phyloP scores from a whole-genome alignment of 169 alveolate genomes.

The Plasmodium reichenowi region DNA sequence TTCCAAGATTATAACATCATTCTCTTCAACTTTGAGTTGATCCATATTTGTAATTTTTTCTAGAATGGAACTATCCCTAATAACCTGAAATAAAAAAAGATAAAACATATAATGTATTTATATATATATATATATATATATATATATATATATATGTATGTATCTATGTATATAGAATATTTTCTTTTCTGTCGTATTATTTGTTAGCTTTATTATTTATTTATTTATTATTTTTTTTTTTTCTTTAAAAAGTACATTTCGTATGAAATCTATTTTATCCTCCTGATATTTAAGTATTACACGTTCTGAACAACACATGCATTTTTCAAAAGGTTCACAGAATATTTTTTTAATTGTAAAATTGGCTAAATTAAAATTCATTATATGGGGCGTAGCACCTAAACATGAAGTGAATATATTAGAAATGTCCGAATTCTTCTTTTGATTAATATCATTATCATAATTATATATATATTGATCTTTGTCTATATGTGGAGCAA shows the following conservation, averaged over 20 bases:
- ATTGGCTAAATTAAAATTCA: constrained; percentile 79
- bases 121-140: no score
- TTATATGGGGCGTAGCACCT: constrained; percentile 84
- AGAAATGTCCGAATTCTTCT: constrained; percentile 8
- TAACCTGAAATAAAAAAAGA: constrained; percentile 30
- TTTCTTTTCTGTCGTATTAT: neutral
- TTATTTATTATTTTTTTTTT: neutral
- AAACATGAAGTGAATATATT: constrained; percentile 75
- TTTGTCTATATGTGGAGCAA: constrained; percentile 77
- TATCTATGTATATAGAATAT: neutral
- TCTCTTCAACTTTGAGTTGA: constrained; percentile 14
- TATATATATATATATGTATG: neutral
- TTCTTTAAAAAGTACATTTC: constrained; percentile 33
- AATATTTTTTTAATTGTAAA: constrained; percentile 62
- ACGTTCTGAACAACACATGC: constrained; percentile 82
- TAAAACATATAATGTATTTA: neutral
- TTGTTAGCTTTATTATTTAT: neutral
- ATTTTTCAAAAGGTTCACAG: constrained; percentile 77
- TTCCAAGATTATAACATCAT: constrained; percentile 50
- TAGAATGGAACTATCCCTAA: constrained; percentile 45
- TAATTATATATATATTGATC: constrained; percentile 44
- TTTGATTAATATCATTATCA: neutral
- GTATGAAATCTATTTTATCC: constrained; percentile 55
- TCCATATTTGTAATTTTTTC: constrained; percentile 42
- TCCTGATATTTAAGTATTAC: constrained; percentile 64